phyloP scores from a whole-genome alignment of 106 monocot species.

The Chionographis japonica region DNA sequence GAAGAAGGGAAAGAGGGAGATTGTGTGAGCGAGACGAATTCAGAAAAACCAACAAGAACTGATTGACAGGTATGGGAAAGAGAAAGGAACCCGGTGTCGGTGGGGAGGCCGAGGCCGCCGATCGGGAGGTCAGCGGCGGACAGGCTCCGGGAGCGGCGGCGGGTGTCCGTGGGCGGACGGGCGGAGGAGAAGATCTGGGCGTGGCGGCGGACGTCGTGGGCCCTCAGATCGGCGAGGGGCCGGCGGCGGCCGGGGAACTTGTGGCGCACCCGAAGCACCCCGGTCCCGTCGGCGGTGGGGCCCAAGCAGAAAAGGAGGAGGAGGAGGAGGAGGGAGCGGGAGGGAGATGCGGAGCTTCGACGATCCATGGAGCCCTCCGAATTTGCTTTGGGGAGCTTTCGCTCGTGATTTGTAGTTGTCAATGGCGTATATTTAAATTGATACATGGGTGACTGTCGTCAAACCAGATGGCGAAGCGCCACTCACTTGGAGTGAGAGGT shows the following conservation, averaged over 20 bases:
- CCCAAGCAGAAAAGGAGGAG: background rate
- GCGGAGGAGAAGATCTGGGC: conserved; percentile 40
- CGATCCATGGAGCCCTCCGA: no score
- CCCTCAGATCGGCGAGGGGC: conserved; percentile 37
- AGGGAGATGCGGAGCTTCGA: background rate
- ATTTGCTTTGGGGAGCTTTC: no score
- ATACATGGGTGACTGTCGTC: no score
- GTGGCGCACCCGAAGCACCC: conserved; percentile 54
- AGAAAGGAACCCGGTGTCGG: conserved; percentile 48
- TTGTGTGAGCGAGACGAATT: background rate
- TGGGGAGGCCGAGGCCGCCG: conserved; percentile 68
- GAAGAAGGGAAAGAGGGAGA: no score
- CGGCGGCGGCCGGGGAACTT: conserved; percentile 24
- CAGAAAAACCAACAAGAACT: background rate
- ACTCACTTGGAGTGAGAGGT: no score
- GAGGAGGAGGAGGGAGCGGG: background rate
- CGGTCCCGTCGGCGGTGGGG: conserved; percentile 9
- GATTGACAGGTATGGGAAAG: background rate
- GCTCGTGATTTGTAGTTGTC: no score
- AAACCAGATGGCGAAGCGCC: no score
- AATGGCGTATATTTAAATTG: no score
- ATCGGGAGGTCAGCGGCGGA: conserved; percentile 46
- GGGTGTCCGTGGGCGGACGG: conserved; percentile 33
- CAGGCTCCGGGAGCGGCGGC: conserved; percentile 44
- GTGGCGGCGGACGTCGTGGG: conserved; percentile 61